Conservation (phyloP, 116 monocot species). For the Cymodocea nodosa region DNA sequence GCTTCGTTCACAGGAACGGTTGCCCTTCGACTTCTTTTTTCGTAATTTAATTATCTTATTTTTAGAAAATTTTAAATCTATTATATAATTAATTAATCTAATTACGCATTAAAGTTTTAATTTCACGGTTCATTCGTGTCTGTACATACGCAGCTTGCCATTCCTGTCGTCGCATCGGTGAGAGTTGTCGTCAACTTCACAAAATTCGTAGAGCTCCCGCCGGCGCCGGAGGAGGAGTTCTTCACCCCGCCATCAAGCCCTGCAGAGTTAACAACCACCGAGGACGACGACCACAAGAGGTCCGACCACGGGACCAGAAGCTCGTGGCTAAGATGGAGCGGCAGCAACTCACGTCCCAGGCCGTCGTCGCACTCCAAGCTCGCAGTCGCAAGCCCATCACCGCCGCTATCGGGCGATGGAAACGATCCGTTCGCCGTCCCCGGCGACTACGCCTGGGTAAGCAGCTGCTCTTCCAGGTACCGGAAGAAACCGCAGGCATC, state of each 20-base stretch:
- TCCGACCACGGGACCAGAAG: not conserved
- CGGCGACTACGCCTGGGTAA: slow-evolving; percentile 42
- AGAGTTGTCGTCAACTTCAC: slow-evolving; percentile 30
- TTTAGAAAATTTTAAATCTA: no score
- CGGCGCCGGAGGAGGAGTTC: slow-evolving; percentile 18
- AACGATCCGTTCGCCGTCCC: slow-evolving; percentile 57
- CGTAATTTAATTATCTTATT: not conserved
- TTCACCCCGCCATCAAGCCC: slow-evolving; percentile 26
- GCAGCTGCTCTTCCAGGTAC: slow-evolving; percentile 15
- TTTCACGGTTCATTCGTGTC: not conserved
- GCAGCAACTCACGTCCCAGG: slow-evolving; percentile 11
- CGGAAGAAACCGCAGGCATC: slow-evolving; percentile 26
- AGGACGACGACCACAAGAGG: not conserved
- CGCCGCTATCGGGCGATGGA: slow-evolving; percentile 20
- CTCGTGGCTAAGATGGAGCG: slow-evolving; percentile 47
- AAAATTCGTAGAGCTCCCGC: slow-evolving; percentile 23
- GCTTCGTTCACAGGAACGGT: not conserved
- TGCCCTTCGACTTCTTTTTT: no score
- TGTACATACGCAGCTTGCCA: slow-evolving; percentile 34
- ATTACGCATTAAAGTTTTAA: not conserved
- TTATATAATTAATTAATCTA: no score
- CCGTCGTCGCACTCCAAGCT: slow-evolving; percentile 25
- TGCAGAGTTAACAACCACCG: slow-evolving; percentile 6
- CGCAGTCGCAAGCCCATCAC: slow-evolving; percentile 22
- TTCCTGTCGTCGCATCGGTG: slow-evolving; percentile 33